Evolutionary conservation across 169 alveolate species (phyloP), one percentile per base, ranked within the genome.

Genomic region (Plasmodium gaboni): DNA sequence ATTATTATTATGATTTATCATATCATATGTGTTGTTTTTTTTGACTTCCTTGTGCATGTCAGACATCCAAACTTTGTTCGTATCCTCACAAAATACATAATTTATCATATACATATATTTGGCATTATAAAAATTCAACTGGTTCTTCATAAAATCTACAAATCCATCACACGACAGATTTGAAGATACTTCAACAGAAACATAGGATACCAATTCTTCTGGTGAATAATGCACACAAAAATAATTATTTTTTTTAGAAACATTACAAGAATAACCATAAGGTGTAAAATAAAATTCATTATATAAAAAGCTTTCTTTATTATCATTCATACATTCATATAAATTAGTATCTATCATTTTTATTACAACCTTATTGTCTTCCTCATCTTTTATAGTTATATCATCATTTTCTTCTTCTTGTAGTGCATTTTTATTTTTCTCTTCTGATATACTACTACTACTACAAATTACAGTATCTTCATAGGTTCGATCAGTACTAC

Each of bases 171-270:
- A 32, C 5, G 17, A 44, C n/a, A 85, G 0, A 19, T 42, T 46
- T 59, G 53, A 32, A 3, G 87, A 22, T n/a, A 85, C 42, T 61
- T 85, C 92, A 22, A 85, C 8, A n/a, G 92, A 85, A n/a, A 65
- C 83, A 38, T 85, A 85, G 1, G 92, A 85, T 19, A 85, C 87
- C 10, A 24, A 42, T 26, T 85, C 87, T 59, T 85, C 92, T 2
- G 92, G 92, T 0, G 92, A 70, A 38, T 85, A 85, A 64, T 85
- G 92, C 1, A 71, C 87, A 59, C 92, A 85, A 24, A 70, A 85
- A n/a, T 71, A 85, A 63, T 85, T 85, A 42, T 57, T 85, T 42
- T 70, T 71, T 17, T 85, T 13, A 3, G 68, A 42, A 1, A 60
- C 87, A 38, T 85, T 85, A 55, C 92, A 85, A 6, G 92, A 85